Evolutionary conservation across 441 rosid genomes (phyloP).

Genomic region (Gossypium aridum): DNA sequence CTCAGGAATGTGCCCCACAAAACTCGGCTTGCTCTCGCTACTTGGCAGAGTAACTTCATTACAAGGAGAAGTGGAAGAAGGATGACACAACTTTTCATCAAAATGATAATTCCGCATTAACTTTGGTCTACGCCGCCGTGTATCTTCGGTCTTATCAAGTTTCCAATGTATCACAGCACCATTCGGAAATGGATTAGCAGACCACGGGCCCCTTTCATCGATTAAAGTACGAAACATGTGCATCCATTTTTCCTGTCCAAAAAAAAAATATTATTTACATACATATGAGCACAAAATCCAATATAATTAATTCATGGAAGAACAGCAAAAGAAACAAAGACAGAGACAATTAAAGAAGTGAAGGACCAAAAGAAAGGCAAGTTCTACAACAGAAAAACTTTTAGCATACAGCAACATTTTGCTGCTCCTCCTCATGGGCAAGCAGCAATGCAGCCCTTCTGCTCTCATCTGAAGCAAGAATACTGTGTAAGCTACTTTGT

Average conservation of each 20-base stretch:
- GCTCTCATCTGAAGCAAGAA: constrained; percentile 80
- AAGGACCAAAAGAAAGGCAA: background rate
- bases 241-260: constrained; percentile 82
- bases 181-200: constrained; percentile 94
- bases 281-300: constrained; percentile 7
- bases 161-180: constrained; percentile 71
- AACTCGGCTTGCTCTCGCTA: constrained; percentile 53
- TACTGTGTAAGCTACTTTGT: constrained; percentile 42
- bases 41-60: constrained; percentile 37
- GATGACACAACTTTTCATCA: constrained; percentile 76
- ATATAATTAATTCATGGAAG: constrained; percentile 1
- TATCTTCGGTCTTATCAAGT: constrained; percentile 97
- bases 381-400: constrained; percentile 2
- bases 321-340: background rate
- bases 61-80: constrained; percentile 46
- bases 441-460: constrained; percentile 69
- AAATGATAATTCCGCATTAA: constrained; percentile 89
- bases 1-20: constrained; percentile 89
- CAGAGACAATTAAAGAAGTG: background rate
- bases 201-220: constrained; percentile 99
- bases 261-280: constrained; percentile 10
- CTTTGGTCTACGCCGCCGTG: constrained; percentile 94
- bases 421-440: constrained; percentile 79
- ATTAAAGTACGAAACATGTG: constrained; percentile 90
- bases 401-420: constrained; percentile 71